phyloP scores from a whole-genome alignment of 805 yeast genomes.

The Kluyveromyces siamensis region DNA sequence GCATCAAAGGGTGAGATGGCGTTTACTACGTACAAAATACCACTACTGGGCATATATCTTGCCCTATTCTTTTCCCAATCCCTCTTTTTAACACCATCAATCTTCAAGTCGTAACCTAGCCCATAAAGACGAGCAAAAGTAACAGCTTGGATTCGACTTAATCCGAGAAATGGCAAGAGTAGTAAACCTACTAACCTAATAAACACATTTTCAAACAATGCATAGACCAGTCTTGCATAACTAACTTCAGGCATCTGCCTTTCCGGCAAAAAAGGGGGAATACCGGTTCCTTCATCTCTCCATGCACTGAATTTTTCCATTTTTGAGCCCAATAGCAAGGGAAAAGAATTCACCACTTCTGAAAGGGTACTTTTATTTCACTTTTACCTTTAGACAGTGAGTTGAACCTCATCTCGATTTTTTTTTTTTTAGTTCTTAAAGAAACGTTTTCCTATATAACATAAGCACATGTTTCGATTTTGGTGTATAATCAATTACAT shows the following conservation, averaged over 20 bases:
- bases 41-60: slow-evolving; percentile 28
- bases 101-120: slow-evolving; percentile 20
- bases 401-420: too few species aligned
- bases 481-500: too few species aligned
- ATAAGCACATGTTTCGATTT: too few species aligned
- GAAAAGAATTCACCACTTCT: not conserved
- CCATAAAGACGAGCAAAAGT: not conserved
- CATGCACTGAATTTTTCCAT: slow-evolving; percentile 82
- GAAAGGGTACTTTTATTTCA: not conserved
- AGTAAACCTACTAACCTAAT: not conserved
- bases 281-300: slow-evolving; percentile 91
- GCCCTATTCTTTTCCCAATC: slow-evolving; percentile 11
- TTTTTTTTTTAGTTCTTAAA: too few species aligned
- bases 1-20: slow-evolving; percentile 40
- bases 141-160: not conserved
- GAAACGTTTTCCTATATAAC: too few species aligned
- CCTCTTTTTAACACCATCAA: slow-evolving; percentile 37
- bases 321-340: not conserved
- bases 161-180: not conserved
- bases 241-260: slow-evolving; percentile 10
- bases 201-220: not conserved
- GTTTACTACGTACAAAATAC: slow-evolving; percentile 40
- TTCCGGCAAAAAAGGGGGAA: slow-evolving; percentile 73
- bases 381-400: not conserved
- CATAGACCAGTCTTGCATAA: not conserved